Percentiles rank a stretch among this genome's conserved stretches.
Conservation (phyloP, 2,329 filamentous ascomycete genomes). For the Xylaria sp. region DNA sequence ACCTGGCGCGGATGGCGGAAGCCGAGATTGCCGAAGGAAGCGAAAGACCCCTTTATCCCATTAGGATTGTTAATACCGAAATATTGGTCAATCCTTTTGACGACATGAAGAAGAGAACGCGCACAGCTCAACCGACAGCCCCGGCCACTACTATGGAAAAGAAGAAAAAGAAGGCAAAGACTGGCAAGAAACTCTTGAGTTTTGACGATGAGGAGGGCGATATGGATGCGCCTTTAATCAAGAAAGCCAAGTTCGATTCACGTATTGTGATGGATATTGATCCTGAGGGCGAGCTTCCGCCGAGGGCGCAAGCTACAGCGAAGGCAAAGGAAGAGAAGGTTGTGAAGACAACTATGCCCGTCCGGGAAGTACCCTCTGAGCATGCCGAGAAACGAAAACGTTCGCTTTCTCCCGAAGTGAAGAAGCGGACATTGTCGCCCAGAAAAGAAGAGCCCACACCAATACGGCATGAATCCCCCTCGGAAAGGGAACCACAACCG, state of each 20-base stretch:
- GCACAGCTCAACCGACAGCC: slow-evolving; percentile 46
- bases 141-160: slow-evolving; percentile 43
- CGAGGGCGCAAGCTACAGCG: slow-evolving; percentile 29
- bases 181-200: slow-evolving; percentile 70
- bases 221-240: slow-evolving; percentile 54
- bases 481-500: slow-evolving; percentile 32
- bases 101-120: slow-evolving; percentile 68
- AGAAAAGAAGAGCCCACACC: slow-evolving; percentile 22
- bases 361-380: slow-evolving; percentile 23
- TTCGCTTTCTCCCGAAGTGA: slow-evolving; percentile 17
- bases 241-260: slow-evolving; percentile 75
- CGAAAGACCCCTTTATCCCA: slow-evolving; percentile 80
- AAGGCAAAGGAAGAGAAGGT: slow-evolving; percentile 29
- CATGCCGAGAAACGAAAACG: slow-evolving; percentile 19
- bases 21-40: slow-evolving; percentile 71
- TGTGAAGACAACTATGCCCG: slow-evolving; percentile 29
- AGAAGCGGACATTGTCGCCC: neutral
- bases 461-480: slow-evolving; percentile 32
- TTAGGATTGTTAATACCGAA: slow-evolving; percentile 69
- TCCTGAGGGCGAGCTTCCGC: slow-evolving; percentile 33
- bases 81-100: slow-evolving; percentile 77
- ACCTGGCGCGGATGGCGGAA: slow-evolving; percentile 89
- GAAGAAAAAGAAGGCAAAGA: slow-evolving; percentile 66
- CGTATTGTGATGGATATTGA: slow-evolving; percentile 61
- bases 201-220: slow-evolving; percentile 69